phyloP scores from a whole-genome alignment of 2,329 filamentous ascomycete species.

The Fusarium tuaranense region DNA sequence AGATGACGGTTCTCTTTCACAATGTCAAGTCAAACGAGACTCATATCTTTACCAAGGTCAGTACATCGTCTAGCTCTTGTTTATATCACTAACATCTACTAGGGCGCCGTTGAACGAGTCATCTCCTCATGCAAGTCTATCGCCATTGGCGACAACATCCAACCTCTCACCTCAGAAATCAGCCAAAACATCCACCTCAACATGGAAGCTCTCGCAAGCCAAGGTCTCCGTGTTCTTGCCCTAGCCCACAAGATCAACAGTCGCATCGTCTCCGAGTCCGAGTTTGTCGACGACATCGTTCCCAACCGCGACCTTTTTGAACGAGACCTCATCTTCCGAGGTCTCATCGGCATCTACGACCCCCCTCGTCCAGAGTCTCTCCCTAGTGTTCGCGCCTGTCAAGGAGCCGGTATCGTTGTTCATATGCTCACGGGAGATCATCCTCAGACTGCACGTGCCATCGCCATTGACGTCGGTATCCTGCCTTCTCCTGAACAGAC shows the following conservation, averaged over 20 bases:
- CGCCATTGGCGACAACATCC: conserved; percentile 52
- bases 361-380: conserved; percentile 73
- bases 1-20: conserved; percentile 12
- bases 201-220: conserved; percentile 72
- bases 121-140: conserved; percentile 69
- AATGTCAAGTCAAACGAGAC: background rate
- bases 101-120: conserved; percentile 75
- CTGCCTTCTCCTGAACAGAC: conserved; percentile 58
- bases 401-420: conserved; percentile 69
- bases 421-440: conserved; percentile 76
- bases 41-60: conserved; percentile 9
- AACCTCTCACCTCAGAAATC: conserved; percentile 51
- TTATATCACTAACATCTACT: background rate
- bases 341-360: conserved; percentile 75
- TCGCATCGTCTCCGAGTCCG: conserved; percentile 39
- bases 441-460: conserved; percentile 69
- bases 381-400: conserved; percentile 65
- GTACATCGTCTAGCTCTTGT: fast-evolving
- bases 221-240: conserved; percentile 74
- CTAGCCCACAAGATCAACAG: conserved; percentile 58
- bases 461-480: conserved; percentile 71
- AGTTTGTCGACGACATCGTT: conserved; percentile 41
- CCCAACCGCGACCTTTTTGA: conserved; percentile 53
- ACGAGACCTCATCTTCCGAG: conserved; percentile 70
- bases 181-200: conserved; percentile 69